Evolutionary conservation across 2,329 filamentous ascomycete genomes (phyloP).

Genomic region (Claviceps maximensis): DNA sequence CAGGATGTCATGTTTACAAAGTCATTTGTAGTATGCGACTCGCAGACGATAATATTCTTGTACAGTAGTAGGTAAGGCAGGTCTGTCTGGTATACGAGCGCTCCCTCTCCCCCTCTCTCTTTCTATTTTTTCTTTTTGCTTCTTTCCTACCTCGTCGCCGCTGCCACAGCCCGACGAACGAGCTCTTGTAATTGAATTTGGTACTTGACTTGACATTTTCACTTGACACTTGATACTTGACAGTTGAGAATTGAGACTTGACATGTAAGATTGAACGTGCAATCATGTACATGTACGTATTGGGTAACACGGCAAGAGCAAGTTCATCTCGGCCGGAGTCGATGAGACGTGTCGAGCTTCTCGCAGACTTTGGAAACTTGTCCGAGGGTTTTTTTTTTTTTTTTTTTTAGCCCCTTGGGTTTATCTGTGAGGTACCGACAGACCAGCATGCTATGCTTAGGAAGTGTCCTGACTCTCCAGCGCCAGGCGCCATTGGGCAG

Average conservation of each 20-base stretch:
- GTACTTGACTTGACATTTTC: background rate
- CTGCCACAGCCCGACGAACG: background rate
- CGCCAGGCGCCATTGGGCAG: background rate
- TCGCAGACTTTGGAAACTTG: no score
- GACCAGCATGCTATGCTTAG: no score
- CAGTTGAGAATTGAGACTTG: background rate
- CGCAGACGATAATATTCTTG: background rate
- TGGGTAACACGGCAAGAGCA: background rate
- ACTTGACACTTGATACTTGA: background rate
- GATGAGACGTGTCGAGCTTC: background rate
- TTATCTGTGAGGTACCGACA: no score
- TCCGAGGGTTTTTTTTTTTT: background rate
- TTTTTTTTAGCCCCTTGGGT: no score
- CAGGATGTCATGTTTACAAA: background rate
- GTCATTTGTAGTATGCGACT: background rate
- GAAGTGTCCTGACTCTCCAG: no score
- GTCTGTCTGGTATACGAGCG: background rate
- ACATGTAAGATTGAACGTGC: background rate
- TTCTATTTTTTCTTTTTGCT: no score
- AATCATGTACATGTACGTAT: background rate
- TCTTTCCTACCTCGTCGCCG: no score
- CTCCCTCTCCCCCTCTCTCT: no score
- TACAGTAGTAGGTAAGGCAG: background rate
- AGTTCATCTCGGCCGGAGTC: background rate
- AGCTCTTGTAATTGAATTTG: background rate